Evolutionary conservation across 2,329 filamentous ascomycete genomes (phyloP).

Genomic region (Sporothrix globosa): DNA sequence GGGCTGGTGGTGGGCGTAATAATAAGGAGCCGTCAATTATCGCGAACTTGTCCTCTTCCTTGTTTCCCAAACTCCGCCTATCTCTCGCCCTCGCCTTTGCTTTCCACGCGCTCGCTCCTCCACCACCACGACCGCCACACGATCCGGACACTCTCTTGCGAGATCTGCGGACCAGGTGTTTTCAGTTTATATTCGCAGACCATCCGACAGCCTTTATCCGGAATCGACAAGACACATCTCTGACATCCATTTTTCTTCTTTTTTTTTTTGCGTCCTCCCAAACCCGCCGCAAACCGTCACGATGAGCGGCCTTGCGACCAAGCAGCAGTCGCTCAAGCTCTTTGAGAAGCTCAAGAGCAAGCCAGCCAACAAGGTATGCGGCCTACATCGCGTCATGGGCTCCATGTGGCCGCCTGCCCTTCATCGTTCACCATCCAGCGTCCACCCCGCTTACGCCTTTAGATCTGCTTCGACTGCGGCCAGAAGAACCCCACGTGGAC

Average conservation of each 20-base stretch:
- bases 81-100: slow-evolving; percentile 19
- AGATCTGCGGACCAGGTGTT: background rate
- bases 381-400: slow-evolving; percentile 18
- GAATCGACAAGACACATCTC: slow-evolving; percentile 2
- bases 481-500: slow-evolving; percentile 99
- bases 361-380: slow-evolving; percentile 84
- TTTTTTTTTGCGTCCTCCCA: background rate
- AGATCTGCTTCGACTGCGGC: slow-evolving; percentile 98
- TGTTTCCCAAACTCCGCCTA: slow-evolving; percentile 25
- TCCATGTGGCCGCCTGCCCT: background rate
- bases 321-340: slow-evolving; percentile 93
- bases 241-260: background rate
- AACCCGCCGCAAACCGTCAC: slow-evolving; percentile 42
- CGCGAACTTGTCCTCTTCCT: slow-evolving; percentile 37
- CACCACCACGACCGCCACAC: background rate
- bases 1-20: slow-evolving; percentile 1
- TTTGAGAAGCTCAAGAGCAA: slow-evolving; percentile 97
- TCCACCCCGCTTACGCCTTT: slow-evolving; percentile 24
- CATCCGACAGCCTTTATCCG: slow-evolving; percentile 6
- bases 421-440: background rate
- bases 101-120: slow-evolving; percentile 24
- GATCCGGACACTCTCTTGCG: background rate
- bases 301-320: slow-evolving; percentile 76
- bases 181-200: background rate
- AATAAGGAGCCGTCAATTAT: slow-evolving; percentile 29